Evolutionary conservation across 2,329 filamentous ascomycete species (phyloP).

Genomic region (Emmonsiellopsis sp.): DNA sequence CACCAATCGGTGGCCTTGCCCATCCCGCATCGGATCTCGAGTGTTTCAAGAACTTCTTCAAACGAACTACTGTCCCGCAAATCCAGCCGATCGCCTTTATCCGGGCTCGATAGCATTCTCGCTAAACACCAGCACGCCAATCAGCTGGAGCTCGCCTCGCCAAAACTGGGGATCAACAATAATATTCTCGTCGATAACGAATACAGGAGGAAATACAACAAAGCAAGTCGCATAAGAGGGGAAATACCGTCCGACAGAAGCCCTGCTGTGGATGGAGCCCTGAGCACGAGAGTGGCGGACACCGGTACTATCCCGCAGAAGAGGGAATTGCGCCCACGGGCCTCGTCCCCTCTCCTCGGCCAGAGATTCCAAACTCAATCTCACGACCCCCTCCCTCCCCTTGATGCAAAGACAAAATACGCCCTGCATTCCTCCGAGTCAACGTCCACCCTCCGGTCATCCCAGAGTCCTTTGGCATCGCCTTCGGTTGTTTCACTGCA

Average conservation of each 20-base stretch:
- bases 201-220: neutral
- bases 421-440: conserved; percentile 31
- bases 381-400: conserved; percentile 19
- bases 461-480: conserved; percentile 36
- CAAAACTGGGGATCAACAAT: neutral
- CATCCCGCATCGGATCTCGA: conserved; percentile 3
- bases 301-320: neutral
- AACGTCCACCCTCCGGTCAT: conserved; percentile 37
- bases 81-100: neutral
- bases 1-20: neutral
- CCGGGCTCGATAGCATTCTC: neutral
- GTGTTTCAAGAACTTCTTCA: neutral
- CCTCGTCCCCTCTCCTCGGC: conserved; percentile 38
- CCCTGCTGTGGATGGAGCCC: neutral
- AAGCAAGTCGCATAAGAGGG: neutral
- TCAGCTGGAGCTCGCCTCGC: neutral
- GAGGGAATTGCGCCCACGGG: conserved; percentile 27
- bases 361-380: conserved; percentile 25
- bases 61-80: neutral
- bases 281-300: neutral
- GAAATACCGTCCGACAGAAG: neutral
- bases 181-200: conserved; percentile 1
- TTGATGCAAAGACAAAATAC: conserved; percentile 26
- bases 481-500: conserved; percentile 33
- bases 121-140: neutral